Evolutionary conservation across 129 eudicot species (phyloP), one percentile per base, ranked within the genome.

Genomic region (Pulicaria dysenterica): DNA sequence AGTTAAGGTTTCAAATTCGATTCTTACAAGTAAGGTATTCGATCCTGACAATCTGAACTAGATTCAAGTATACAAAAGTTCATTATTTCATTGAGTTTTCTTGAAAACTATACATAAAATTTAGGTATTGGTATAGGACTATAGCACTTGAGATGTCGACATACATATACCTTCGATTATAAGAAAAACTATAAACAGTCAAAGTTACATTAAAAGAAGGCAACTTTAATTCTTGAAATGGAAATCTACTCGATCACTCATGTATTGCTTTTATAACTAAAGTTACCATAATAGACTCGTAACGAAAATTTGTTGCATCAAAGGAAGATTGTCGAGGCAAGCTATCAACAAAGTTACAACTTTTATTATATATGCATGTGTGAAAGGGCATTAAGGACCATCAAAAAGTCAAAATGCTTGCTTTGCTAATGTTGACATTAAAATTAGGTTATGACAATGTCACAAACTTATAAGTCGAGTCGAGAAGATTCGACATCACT

Each of bases 181-280:
- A 58, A 47, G 80, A 58, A 58, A 39, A 48, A 38, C 37, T 51
- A 69, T 19, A 39, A 67, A 15, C 42, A 10, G 68, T 57, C 17
- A 40, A 53, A 24, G 36, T 31, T 13, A 13, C 31, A 5, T 15
- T 62, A 41, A 74, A 74, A 64, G 44, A 34, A 64, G 9, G 43
- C 48, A 6, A 56, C 64, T 64, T 64, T 51, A 13, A 14, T 43
- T 24, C 15, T 41, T 10, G 24, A 14, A 38, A 39, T 68, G 69
- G n/a, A 8, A 10, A 68, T 76, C 81, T 48, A 76, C 63, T 68
- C n/a, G n/a, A n/a, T n/a, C 31, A 24, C 31, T 24, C 81, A 58
- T 48, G 15, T 47, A 58, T 47, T 8, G 59, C 60, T 74, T 76
- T 48, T 45, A 4, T 34, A 12, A 16, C 11, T 37, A 44, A 75